phyloP scores from a whole-genome alignment of 192 early-diverging fungal genomes.

The Nowakowskiella sp. region DNA sequence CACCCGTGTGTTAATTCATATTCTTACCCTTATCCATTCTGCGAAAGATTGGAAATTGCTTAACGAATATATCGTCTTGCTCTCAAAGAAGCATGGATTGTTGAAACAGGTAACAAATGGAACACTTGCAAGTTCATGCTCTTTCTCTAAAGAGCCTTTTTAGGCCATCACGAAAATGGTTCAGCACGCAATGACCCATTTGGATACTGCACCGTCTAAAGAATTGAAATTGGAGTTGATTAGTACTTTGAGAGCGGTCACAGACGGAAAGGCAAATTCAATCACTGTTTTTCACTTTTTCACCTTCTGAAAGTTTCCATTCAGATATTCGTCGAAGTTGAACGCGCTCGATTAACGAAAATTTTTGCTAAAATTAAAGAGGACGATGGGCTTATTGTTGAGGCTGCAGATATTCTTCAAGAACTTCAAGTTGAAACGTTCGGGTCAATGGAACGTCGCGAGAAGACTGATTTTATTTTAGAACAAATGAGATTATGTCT shows the following conservation, averaged over 20 bases:
- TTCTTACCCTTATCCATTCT: constrained; percentile 65
- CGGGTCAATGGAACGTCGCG: constrained; percentile 96
- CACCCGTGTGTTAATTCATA: constrained; percentile 70
- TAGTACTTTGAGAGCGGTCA: constrained; percentile 85
- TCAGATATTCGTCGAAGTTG: constrained; percentile 97
- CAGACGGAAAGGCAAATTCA: constrained; percentile 81
- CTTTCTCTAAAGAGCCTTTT: not conserved
- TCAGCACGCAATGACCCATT: constrained; percentile 78
- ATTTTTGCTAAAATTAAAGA: constrained; percentile 85
- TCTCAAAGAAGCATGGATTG: constrained; percentile 97
- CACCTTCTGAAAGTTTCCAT: not conserved
- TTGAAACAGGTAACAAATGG: constrained; percentile 62
- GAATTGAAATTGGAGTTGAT: constrained; percentile 84
- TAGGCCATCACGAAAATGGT: constrained; percentile 94
- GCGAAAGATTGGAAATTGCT: constrained; percentile 79
- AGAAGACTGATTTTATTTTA: constrained; percentile 98
- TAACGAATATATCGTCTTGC: constrained; percentile 81
- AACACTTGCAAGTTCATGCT: not conserved
- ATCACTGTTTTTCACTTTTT: constrained; percentile 1
- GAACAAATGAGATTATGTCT: constrained; percentile 96
- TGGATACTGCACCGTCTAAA: constrained; percentile 80
- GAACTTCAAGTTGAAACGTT: constrained; percentile 98
- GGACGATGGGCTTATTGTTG: constrained; percentile 77
- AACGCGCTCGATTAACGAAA: constrained; percentile 88
- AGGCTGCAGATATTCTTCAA: constrained; percentile 92